phyloP scores from a whole-genome alignment of 768 basidiomycete species.

The Saitozyma podzolica region DNA sequence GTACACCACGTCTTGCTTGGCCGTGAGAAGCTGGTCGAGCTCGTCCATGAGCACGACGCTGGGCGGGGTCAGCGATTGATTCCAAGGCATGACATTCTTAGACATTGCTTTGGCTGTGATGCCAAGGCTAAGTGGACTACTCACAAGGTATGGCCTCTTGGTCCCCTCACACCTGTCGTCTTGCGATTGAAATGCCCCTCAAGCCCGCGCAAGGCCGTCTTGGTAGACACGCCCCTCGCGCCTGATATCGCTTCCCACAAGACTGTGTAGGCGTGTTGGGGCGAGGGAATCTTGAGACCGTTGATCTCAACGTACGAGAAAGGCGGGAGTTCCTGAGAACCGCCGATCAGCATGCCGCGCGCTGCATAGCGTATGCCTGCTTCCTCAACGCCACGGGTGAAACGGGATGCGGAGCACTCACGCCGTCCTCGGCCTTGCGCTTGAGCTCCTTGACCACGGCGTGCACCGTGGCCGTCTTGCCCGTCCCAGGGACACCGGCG shows the following conservation, averaged over 20 bases:
- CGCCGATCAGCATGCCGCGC: neutral
- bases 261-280: conserved; percentile 83
- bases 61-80: conserved; percentile 4
- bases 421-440: conserved; percentile 77
- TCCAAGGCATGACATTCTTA: neutral
- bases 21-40: conserved; percentile 90
- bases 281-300: conserved; percentile 88
- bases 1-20: conserved; percentile 97
- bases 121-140: conserved; percentile 36
- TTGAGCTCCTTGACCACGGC: conserved; percentile 86
- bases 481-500: conserved; percentile 94
- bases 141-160: conserved; percentile 84
- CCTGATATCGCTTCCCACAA: conserved; percentile 93
- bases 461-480: conserved; percentile 91
- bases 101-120: neutral
- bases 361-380: no score
- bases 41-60: conserved; percentile 99
- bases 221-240: conserved; percentile 67
- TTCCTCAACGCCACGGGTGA: neutral
- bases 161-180: conserved; percentile 56
- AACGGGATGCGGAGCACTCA: conserved; percentile 52
- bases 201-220: conserved; percentile 78
- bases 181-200: conserved; percentile 74
- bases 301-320: conserved; percentile 99
- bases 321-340: conserved; percentile 76